phyloP scores from a whole-genome alignment of 2,329 filamentous ascomycete species.

The Herpomyces periplanetae region DNA sequence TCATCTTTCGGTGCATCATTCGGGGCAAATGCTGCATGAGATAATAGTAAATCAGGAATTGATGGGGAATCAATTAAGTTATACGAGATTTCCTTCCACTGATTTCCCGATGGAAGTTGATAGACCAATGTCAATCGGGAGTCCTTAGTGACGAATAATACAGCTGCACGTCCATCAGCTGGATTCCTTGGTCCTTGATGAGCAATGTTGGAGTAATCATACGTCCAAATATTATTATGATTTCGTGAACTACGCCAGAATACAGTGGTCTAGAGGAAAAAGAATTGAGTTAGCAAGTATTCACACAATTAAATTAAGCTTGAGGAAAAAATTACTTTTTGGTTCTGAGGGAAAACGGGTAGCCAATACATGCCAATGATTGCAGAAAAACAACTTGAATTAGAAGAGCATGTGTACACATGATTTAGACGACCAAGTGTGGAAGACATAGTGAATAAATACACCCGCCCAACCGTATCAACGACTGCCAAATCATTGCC shows the following conservation, averaged over 20 bases:
- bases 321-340: constrained; percentile 5
- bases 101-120: constrained; percentile 27
- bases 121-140: constrained; percentile 37
- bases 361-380: constrained; percentile 67
- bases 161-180: constrained; percentile 23
- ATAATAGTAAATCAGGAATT: constrained; percentile 15
- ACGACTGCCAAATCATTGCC: constrained; percentile 46
- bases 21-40: constrained; percentile 11
- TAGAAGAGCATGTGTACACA: constrained; percentile 20
- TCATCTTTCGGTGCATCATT: constrained; percentile 14
- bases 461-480: constrained; percentile 35
- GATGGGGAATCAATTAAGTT: constrained; percentile 41
- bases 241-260: constrained; percentile 8
- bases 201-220: constrained; percentile 18
- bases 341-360: constrained; percentile 8
- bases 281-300: too few relatives aligned
- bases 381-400: constrained; percentile 27
- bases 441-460: constrained; percentile 27
- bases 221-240: constrained; percentile 9
- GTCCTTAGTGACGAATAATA: constrained; percentile 34
- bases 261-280: constrained; percentile 5
- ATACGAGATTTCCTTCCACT: constrained; percentile 27
- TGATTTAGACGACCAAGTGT: constrained; percentile 29
- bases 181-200: constrained; percentile 33
- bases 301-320: constrained; percentile 6